Evolutionary conservation across 495 filamentous ascomycete species (phyloP), one percentile per base, ranked within the genome.

Genomic region (Cudoniella acicularis): DNA sequence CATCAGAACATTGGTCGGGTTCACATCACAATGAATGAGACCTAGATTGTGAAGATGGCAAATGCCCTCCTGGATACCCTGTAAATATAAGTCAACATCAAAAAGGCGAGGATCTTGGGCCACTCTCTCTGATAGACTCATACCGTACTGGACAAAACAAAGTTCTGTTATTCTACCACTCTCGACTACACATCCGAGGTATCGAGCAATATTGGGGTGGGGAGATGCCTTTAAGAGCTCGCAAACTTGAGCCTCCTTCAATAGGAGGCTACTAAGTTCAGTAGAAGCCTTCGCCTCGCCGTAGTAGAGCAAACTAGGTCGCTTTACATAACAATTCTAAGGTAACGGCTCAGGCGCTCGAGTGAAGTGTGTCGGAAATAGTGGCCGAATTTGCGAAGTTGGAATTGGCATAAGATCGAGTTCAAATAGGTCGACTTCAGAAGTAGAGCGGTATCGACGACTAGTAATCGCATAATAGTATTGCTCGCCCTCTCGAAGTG

Each of bases 1-100:
- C 18, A 73, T 59, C 67, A 72, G 70, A 52, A 70, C 69, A 45
- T 72, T 73, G 16, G 16, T 46, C 46, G 65, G 64, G n/a, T 68
- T 71, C 26, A 72, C 20, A 55, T 72, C 67, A 40, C 63, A 67
- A 51, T 70, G 65, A 17, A 67, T 56, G 13, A 71, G 53, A 36
- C 62, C 66, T 23, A 72, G 43, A 21, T 43, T 46, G 42, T 73
- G 66, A 36, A 70, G 54, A 57, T 72, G 70, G 26, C 52, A 27
- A 52, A 72, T 60, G 23, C 65, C 70, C 27, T 54, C 27, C 56
- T 65, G 21, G 9, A 72, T 69, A 25, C 59, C 64, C 36, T 24
- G 1, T 67, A 21, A 10, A 69, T 16, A 0, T 24, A 52, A 45
- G 48, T 59, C 6, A 17, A 49, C 18, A 20, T 49, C 46, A 17